Conservation (phyloP, 495 filamentous ascomycete species). For the Penicillium steckii region DNA sequence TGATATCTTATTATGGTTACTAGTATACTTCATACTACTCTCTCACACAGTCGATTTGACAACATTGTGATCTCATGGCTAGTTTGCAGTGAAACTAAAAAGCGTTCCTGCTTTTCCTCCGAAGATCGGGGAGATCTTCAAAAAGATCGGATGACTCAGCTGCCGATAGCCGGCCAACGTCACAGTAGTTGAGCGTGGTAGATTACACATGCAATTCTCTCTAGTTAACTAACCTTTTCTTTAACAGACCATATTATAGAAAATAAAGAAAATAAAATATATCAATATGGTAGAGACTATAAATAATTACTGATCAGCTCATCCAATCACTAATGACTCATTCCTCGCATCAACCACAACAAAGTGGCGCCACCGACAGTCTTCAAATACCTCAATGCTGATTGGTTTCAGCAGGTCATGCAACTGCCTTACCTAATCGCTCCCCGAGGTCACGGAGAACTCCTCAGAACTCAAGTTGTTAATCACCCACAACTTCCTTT, state of each 20-base stretch:
- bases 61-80: too few species aligned
- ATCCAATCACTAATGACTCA: neutral
- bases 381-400: conserved; percentile 43
- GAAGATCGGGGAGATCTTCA: conserved; percentile 11
- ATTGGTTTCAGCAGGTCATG: conserved; percentile 38
- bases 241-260: too few species aligned
- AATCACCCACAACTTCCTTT: conserved; percentile 7
- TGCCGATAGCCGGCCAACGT: conserved; percentile 10
- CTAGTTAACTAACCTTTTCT: too few species aligned
- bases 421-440: conserved; percentile 25
- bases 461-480: conserved; percentile 1
- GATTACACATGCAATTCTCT: too few species aligned
- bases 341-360: neutral
- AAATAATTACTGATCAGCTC: neutral
- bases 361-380: conserved; percentile 36
- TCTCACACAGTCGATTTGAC: too few species aligned
- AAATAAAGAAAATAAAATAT: too few species aligned
- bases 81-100: too few species aligned
- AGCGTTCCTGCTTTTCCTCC: too few species aligned
- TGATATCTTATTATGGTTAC: too few species aligned
- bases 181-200: too few species aligned
- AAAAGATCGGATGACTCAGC: conserved; percentile 18
- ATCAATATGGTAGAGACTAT: too few species aligned
- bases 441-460: conserved; percentile 16
- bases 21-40: too few species aligned